These are phyloP conservation scores for Trichoderma hamatum DNA, from an alignment of 2,329 filamentous ascomycete species.

Conservation along the genomic window DNA sequence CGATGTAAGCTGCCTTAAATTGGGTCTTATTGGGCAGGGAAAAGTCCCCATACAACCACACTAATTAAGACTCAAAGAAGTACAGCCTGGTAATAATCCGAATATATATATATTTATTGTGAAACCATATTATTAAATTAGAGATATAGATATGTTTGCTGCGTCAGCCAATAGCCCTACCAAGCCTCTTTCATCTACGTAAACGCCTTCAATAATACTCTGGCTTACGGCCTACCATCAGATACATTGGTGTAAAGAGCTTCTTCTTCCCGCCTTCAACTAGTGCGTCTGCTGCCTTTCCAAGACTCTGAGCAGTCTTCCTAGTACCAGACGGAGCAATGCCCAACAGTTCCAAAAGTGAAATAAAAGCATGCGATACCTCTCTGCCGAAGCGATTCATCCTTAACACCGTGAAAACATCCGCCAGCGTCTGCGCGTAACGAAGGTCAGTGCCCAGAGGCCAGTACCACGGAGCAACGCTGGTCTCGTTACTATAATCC, in stretches of 20 bases:
- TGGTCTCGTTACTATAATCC: slow-evolving; percentile 57
- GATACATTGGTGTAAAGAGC: slow-evolving; percentile 93
- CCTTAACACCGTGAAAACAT: slow-evolving; percentile 75
- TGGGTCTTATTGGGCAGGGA: too few relatives aligned
- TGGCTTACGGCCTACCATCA: slow-evolving; percentile 88
- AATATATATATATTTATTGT: too few relatives aligned
- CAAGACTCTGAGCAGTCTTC: slow-evolving; percentile 85
- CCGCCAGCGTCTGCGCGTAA: slow-evolving; percentile 72
- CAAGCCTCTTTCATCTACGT: not conserved
- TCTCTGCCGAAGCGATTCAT: slow-evolving; percentile 81
- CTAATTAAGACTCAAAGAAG: too few relatives aligned
- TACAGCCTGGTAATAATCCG: too few relatives aligned
- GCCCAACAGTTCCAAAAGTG: slow-evolving; percentile 68
- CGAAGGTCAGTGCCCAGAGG: slow-evolving; percentile 75
- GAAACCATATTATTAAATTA: not conserved
- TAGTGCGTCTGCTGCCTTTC: slow-evolving; percentile 73
- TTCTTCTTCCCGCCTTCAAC: slow-evolving; percentile 81
- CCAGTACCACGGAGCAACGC: slow-evolving; percentile 89
- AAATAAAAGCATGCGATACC: slow-evolving; percentile 72
- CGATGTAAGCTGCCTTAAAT: too few relatives aligned
- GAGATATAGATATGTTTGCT: not conserved
- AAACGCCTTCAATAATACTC: not conserved
- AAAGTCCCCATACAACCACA: too few relatives aligned
- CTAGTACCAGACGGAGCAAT: slow-evolving; percentile 77
- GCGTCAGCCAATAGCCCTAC: not conserved